Evolutionary conservation across 441 rosid genomes (phyloP), one percentile per base, ranked within the genome.

Genomic region (Kokia cookei): DNA sequence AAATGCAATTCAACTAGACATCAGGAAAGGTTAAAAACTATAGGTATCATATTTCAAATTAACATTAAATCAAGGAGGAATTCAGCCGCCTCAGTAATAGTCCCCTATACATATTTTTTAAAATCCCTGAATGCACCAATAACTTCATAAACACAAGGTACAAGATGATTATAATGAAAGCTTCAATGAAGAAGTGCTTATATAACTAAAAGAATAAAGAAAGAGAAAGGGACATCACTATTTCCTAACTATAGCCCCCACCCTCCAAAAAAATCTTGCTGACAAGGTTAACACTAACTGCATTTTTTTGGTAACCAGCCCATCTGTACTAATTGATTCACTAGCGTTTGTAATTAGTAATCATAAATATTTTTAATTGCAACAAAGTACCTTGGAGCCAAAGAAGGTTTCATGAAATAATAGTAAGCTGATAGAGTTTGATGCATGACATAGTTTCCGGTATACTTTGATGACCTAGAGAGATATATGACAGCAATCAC

Each of bases 401-500:
- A 84, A 80, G 99, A 96, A 53, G 99, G 96, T 72, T 96, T 96
- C 99, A 92, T 92, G 4, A 93, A 84, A 85, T 86, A 88, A 81
- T 93, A 93, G 82, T 96, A 96, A 61, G 95, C 86, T 12, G 94
- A 91, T 68, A 93, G 86, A 3, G 99, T 96, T 62, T 93, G 97
- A 82, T 93, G 99, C 98, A 93, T 96, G 77, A 93, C 98, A 81
- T 96, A 92, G 82, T 96, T 96, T 76, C 99, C 99, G 0, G 97
- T 93, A 78, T 96, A 96, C 83, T 96, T 96, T 32, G 99, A 83
- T 75, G 99, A 96, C 79, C 85, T 92, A 59, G 99, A 96, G 75
- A 96, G 99, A 86, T 93, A 96, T 73, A 96, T 79, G 58, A 92
- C 99, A 79, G 99, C 99, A 79, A 96, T 86, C 78, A 93, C 91